These are phyloP conservation scores for Gymnopilus junonius DNA, from an alignment of 768 basidiomycete species.

Conservation along the genomic window DNA sequence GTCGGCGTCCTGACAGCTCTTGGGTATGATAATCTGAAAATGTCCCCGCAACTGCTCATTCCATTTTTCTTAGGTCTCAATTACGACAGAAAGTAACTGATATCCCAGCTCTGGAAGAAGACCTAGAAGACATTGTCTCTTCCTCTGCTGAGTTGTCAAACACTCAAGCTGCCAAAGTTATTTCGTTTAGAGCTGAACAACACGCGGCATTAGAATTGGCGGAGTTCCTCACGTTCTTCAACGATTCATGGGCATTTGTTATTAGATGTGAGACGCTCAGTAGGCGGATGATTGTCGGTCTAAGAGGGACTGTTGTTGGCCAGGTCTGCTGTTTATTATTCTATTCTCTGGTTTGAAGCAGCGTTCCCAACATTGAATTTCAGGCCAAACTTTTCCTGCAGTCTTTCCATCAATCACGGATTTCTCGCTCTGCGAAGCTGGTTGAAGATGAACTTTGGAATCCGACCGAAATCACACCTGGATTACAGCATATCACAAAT, in stretches of 20 bases:
- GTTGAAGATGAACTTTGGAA: constrained; percentile 98
- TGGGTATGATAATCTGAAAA: constrained; percentile 24
- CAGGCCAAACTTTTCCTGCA: constrained; percentile 90
- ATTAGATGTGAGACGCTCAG: constrained; percentile 86
- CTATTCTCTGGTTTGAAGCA: not conserved
- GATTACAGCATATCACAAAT: constrained; percentile 73
- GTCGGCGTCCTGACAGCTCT: constrained; percentile 59
- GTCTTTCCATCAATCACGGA: constrained; percentile 79
- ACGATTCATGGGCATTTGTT: constrained; percentile 89
- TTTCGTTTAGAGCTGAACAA: constrained; percentile 76
- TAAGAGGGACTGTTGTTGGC: constrained; percentile 83
- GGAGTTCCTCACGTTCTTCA: constrained; percentile 83
- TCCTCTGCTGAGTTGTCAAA: constrained; percentile 88
- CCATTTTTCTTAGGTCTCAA: constrained; percentile 33
- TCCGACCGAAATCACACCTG: constrained; percentile 70
- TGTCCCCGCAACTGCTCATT: not conserved
- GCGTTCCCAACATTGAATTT: constrained; percentile 11
- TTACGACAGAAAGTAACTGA: constrained; percentile 37
- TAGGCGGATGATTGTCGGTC: constrained; percentile 89
- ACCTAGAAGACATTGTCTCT: constrained; percentile 76
- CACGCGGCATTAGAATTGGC: constrained; percentile 73
- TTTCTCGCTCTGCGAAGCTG: constrained; percentile 81
- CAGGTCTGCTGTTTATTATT: constrained; percentile 55
- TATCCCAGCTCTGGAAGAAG: constrained; percentile 56
- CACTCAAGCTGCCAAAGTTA: constrained; percentile 77